phyloP scores from a whole-genome alignment of 2,329 filamentous ascomycete genomes.

The Fusarium algeriense region DNA sequence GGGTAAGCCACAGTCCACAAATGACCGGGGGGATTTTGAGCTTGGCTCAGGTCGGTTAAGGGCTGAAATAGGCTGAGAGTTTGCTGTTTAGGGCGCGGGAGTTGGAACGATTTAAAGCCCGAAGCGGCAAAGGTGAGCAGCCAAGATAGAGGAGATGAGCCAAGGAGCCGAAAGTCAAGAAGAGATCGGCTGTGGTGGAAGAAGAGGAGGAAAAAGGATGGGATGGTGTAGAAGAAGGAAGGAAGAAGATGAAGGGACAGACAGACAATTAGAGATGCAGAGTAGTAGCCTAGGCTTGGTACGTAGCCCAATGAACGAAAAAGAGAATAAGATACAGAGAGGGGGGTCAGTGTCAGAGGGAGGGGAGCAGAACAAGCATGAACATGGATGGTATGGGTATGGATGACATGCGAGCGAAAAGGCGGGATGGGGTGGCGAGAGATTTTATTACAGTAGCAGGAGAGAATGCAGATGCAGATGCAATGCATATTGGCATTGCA shows the following conservation, averaged over 20 bases:
- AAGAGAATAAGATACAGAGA: slow-evolving; percentile 19
- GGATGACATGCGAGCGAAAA: slow-evolving; percentile 33
- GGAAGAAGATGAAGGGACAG: slow-evolving; percentile 8
- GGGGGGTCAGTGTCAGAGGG: slow-evolving; percentile 8
- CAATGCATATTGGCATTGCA: slow-evolving; percentile 26
- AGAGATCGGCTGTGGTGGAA: slow-evolving; percentile 15
- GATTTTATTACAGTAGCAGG: slow-evolving; percentile 38
- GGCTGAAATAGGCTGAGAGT: slow-evolving; percentile 25
- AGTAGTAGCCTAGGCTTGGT: slow-evolving; percentile 11
- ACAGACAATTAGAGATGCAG: slow-evolving; percentile 10
- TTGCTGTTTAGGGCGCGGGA: slow-evolving; percentile 36
- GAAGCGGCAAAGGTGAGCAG: slow-evolving; percentile 17
- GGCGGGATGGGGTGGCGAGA: slow-evolving; percentile 41
- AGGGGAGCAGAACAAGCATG: slow-evolving; percentile 24
- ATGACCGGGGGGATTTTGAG: slow-evolving; percentile 15
- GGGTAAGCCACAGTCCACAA: slow-evolving; percentile 35
- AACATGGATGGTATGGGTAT: slow-evolving; percentile 8
- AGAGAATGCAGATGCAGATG: slow-evolving; percentile 22
- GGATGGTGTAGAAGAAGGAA: slow-evolving; percentile 7
- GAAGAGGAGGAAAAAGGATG: background rate
- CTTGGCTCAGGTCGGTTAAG: slow-evolving; percentile 22
- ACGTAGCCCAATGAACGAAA: slow-evolving; percentile 32
- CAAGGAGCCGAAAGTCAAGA: slow-evolving; percentile 25
- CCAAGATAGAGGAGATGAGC: slow-evolving; percentile 16
- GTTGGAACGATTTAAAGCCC: slow-evolving; percentile 24